Conservation (phyloP, 495 filamentous ascomycete species). For the Penicillium cinerascens region DNA sequence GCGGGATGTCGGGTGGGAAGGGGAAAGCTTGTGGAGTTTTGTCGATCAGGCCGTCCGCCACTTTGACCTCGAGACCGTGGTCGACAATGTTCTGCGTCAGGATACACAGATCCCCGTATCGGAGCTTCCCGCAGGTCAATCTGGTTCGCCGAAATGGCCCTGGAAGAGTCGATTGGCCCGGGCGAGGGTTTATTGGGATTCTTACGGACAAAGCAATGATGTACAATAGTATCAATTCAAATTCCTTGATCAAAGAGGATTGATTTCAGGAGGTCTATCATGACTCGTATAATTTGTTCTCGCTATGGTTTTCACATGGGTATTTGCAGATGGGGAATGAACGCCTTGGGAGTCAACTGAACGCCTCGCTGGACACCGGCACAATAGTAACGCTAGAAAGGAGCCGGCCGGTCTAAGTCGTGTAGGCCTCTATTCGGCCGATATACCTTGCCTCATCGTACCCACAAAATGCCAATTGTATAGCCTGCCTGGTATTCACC, state of each 20-base stretch:
- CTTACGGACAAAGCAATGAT: neutral
- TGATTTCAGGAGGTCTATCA: constrained; percentile 4
- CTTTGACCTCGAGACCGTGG: constrained; percentile 19
- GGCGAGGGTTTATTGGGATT: constrained; percentile 28
- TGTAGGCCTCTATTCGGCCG: neutral
- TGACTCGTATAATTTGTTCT: constrained; percentile 10
- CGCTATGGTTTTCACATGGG: constrained; percentile 7
- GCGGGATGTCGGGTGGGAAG: constrained; percentile 40
- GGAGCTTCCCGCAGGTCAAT: neutral
- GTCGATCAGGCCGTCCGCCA: constrained; percentile 26
- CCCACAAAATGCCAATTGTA: neutral
- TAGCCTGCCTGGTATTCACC: neutral
- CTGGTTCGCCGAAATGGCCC: neutral
- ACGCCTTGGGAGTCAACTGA: constrained; percentile 17
- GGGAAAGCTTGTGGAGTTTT: constrained; percentile 47
- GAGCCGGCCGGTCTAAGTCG: neutral
- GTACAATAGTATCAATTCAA: neutral
- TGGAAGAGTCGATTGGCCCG: constrained; percentile 30
- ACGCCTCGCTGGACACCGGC: constrained; percentile 30
- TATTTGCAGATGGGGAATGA: constrained; percentile 12
- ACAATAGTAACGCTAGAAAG: constrained; percentile 1
- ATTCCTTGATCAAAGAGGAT: neutral
- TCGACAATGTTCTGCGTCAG: constrained; percentile 1
- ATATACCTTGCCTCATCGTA: neutral
- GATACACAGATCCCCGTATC: neutral